A percentile compares a stretch with the other conserved stretches of the same genome.
phyloP scores from a whole-genome alignment of 73 alveolate genomes.

The Diophrys appendiculata region DNA sequence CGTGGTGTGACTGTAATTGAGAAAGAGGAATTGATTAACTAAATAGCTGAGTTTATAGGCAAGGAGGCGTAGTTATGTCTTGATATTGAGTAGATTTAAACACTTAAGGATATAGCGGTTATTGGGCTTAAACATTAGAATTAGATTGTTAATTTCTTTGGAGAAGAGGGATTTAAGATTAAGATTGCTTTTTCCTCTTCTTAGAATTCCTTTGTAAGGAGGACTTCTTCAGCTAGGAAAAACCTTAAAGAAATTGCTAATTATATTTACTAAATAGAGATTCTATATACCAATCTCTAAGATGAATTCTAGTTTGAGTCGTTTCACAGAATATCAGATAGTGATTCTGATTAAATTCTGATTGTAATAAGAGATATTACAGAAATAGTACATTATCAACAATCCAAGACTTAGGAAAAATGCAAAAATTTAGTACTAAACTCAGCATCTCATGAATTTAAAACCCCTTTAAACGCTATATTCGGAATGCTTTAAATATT shows the following conservation, averaged over 20 bases:
- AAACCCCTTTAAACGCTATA: background rate
- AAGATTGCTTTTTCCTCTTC: too few relatives aligned
- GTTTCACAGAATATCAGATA: background rate
- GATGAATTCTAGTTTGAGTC: too few relatives aligned
- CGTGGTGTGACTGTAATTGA: background rate
- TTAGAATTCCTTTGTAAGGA: background rate
- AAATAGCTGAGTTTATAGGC: background rate
- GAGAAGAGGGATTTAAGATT: too few relatives aligned
- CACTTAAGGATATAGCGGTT: too few relatives aligned
- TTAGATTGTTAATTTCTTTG: too few relatives aligned
- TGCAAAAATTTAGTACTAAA: background rate
- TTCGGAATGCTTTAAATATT: background rate
- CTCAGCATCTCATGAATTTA: background rate
- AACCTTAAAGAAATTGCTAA: background rate
- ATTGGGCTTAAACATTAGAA: too few relatives aligned
- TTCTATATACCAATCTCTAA: too few relatives aligned
- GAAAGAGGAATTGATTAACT: background rate
- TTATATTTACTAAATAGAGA: too few relatives aligned
- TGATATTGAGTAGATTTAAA: too few relatives aligned
- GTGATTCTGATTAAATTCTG: background rate
- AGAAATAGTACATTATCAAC: background rate
- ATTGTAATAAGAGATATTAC: background rate
- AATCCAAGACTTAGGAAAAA: background rate
- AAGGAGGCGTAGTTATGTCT: too few relatives aligned
- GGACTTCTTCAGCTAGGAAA: background rate